Evolutionary conservation across 1,284 basidiomycete species (phyloP).

Genomic region (Pseudozyma flocculosa): DNA sequence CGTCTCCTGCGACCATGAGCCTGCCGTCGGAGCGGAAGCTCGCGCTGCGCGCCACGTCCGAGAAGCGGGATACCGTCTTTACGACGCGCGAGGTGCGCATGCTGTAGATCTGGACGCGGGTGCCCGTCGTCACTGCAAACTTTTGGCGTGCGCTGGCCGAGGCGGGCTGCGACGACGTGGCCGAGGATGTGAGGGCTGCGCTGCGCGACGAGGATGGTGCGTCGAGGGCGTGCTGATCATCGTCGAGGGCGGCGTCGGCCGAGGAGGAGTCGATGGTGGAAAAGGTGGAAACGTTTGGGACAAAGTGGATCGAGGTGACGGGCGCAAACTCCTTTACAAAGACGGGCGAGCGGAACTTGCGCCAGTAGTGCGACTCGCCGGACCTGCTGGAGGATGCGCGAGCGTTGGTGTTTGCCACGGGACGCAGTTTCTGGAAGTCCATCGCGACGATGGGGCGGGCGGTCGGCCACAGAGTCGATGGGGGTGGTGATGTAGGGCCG

Average conservation of each 20-base stretch:
- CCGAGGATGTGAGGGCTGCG: slow-evolving; percentile 16
- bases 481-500: background rate
- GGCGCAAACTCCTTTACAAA: slow-evolving; percentile 56
- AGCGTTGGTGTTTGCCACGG: slow-evolving; percentile 13
- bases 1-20: slow-evolving; percentile 90
- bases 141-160: slow-evolving; percentile 58
- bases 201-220: background rate
- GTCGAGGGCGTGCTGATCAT: slow-evolving; percentile 1
- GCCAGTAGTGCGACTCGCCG: slow-evolving; percentile 53
- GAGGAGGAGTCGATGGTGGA: slow-evolving; percentile 5
- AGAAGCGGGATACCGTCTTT: slow-evolving; percentile 95
- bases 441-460: slow-evolving; percentile 4
- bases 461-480: background rate
- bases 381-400: slow-evolving; percentile 24
- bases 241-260: slow-evolving; percentile 3
- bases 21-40: slow-evolving; percentile 79
- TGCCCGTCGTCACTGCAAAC: slow-evolving; percentile 92
- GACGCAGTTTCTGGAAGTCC: slow-evolving; percentile 22
- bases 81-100: slow-evolving; percentile 91
- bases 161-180: slow-evolving; percentile 20
- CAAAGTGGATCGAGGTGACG: slow-evolving; percentile 54
- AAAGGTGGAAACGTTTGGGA: slow-evolving; percentile 39
- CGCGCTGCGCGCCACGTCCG: slow-evolving; percentile 80
- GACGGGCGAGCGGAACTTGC: slow-evolving; percentile 49
- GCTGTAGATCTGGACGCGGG: slow-evolving; percentile 91